Percentiles rank a stretch among this genome's conserved stretches.
Conservation (phyloP, 2,329 filamentous ascomycete species). For the Aspergillus pseudotamarii region DNA sequence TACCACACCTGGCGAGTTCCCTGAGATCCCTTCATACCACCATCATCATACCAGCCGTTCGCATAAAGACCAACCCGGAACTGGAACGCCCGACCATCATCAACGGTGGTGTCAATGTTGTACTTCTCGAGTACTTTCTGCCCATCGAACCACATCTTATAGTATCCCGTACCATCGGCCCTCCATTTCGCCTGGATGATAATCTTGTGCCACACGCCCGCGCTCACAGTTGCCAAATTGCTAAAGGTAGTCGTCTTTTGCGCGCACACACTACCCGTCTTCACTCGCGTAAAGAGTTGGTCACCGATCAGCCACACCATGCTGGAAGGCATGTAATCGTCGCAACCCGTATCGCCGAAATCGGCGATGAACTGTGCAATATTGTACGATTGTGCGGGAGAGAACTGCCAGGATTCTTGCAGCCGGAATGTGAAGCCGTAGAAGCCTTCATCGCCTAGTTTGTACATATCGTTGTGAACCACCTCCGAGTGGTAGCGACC, state of each 20-base stretch:
- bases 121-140: not conserved
- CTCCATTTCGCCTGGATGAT: not conserved
- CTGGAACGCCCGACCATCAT: not conserved
- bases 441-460: not conserved
- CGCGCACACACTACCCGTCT: not conserved
- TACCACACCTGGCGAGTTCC: constrained; percentile 53
- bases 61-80: constrained; percentile 51
- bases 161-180: not conserved
- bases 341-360: not conserved
- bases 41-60: constrained; percentile 53
- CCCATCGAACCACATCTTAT: not conserved
- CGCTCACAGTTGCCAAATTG: not conserved
- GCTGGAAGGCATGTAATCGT: not conserved
- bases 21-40: constrained; percentile 44
- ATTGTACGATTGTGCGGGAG: not conserved
- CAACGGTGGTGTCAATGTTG: not conserved
- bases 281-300: not conserved
- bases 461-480: not conserved
- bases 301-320: not conserved
- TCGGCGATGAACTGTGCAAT: not conserved
- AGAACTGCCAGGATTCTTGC: not conserved
- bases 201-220: not conserved
- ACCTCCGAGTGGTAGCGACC: not conserved
- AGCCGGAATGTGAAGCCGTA: not conserved
- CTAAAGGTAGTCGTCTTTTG: not conserved